phyloP scores from a whole-genome alignment of 164 flowering plant species.

The Nymphaea thermarum region DNA sequence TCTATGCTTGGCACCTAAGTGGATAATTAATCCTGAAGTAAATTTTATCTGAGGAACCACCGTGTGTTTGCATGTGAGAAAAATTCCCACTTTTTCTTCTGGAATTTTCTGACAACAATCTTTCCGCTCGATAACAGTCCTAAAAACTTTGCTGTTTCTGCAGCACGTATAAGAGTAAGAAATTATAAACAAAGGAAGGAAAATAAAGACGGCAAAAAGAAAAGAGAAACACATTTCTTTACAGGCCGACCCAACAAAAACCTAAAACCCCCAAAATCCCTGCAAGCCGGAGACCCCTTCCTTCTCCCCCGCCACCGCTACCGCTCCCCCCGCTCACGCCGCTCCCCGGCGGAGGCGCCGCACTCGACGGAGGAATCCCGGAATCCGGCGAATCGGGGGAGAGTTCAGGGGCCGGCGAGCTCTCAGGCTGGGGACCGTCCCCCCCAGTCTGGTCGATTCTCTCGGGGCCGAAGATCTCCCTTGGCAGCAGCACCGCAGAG shows the following conservation, averaged over 20 bases:
- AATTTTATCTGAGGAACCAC: too few relatives aligned
- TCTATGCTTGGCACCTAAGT: too few relatives aligned
- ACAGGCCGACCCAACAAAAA: background rate
- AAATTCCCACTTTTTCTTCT: too few relatives aligned
- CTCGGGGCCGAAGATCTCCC: constrained; percentile 44
- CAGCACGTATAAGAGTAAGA: too few relatives aligned
- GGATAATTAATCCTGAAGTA: too few relatives aligned
- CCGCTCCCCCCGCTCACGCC: background rate
- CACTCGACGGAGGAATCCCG: constrained; percentile 2
- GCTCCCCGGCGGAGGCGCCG: constrained; percentile 12
- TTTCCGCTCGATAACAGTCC: too few relatives aligned
- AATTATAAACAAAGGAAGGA: too few relatives aligned
- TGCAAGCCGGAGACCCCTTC: background rate
- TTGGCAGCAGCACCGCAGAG: constrained; percentile 65
- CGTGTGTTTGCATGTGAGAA: too few relatives aligned
- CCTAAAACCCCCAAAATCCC: background rate
- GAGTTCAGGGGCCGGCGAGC: background rate
- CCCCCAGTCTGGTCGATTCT: constrained; percentile 4
- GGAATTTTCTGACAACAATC: too few relatives aligned
- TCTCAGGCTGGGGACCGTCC: background rate
- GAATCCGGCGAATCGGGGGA: constrained; percentile 3
- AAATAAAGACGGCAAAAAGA: background rate
- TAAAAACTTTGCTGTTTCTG: too few relatives aligned
- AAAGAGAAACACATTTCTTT: background rate
- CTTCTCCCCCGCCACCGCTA: background rate